phyloP scores from a whole-genome alignment of 2,329 filamentous ascomycete species.

The Fusarium mundagurra region DNA sequence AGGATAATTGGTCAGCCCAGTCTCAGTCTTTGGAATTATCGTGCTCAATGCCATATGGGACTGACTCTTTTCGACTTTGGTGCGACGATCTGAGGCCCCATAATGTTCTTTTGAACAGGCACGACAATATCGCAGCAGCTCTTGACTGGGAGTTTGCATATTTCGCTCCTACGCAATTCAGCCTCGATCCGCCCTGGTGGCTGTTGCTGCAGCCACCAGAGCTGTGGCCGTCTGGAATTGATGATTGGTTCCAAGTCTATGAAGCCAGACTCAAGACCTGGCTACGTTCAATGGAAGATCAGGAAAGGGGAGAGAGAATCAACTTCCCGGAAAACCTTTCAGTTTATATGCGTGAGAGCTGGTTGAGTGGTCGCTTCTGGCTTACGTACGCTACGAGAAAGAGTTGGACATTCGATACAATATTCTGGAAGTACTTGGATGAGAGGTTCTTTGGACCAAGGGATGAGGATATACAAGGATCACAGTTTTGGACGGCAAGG shows the following conservation, averaged over 20 bases:
- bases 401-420: neutral
- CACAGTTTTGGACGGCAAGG: neutral
- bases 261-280: neutral
- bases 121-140: neutral
- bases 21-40: neutral
- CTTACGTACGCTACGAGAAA: neutral
- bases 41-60: neutral
- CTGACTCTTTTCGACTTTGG: slow-evolving; percentile 40
- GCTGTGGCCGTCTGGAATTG: neutral
- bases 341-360: neutral
- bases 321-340: neutral
- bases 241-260: neutral
- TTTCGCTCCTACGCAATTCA: neutral
- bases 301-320: neutral
- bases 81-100: slow-evolving; percentile 46
- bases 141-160: neutral
- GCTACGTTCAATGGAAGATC: neutral
- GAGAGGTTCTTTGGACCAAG: neutral
- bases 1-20: slow-evolving; percentile 46
- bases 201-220: neutral
- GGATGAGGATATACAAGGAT: neutral
- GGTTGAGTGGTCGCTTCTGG: neutral
- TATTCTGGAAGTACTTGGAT: neutral
- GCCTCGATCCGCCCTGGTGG: neutral
- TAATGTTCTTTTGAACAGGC: neutral